Evolutionary conservation across 768 basidiomycete species (phyloP).

Genomic region (Lactarius evosmus): DNA sequence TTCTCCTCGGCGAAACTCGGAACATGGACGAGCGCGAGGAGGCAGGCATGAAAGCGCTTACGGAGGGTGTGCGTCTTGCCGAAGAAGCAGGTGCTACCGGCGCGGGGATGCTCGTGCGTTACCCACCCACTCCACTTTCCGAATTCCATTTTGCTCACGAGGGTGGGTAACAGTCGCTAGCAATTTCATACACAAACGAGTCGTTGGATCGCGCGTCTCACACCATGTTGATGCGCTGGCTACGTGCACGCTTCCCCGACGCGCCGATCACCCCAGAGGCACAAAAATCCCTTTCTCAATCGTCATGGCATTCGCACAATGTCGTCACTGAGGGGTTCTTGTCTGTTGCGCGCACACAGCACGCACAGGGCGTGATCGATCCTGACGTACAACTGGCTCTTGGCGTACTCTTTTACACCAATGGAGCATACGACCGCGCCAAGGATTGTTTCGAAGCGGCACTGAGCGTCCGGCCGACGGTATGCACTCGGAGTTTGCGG

Average conservation of each 20-base stretch:
- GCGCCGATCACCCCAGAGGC: conserved; percentile 55
- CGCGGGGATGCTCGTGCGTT: conserved; percentile 69
- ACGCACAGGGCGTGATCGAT: conserved; percentile 65
- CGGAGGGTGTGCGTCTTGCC: conserved; percentile 65
- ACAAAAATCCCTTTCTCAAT: conserved; percentile 49
- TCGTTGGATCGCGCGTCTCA: conserved; percentile 84
- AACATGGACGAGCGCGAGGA: conserved; percentile 89
- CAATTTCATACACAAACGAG: conserved; percentile 96
- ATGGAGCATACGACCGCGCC: conserved; percentile 79
- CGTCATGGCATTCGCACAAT: conserved; percentile 81
- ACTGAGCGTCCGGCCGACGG: conserved; percentile 70
- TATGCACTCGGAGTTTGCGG: conserved; percentile 32
- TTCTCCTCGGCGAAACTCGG: conserved; percentile 83
- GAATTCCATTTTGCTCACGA: conserved; percentile 22
- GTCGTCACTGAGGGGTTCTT: conserved; percentile 83
- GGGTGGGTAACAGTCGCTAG: conserved; percentile 63
- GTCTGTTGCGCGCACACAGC: conserved; percentile 77
- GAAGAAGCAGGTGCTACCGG: conserved; percentile 62
- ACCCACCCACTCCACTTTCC: neutral
- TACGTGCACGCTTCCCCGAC: conserved; percentile 61
- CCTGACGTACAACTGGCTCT: conserved; percentile 92
- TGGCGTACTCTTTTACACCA: conserved; percentile 90
- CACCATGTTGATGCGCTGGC: conserved; percentile 81
- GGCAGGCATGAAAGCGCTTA: conserved; percentile 73
- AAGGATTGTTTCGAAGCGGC: conserved; percentile 95